phyloP scores from a whole-genome alignment of 352 stramenopile species.

The Phytophthora syringae region DNA sequence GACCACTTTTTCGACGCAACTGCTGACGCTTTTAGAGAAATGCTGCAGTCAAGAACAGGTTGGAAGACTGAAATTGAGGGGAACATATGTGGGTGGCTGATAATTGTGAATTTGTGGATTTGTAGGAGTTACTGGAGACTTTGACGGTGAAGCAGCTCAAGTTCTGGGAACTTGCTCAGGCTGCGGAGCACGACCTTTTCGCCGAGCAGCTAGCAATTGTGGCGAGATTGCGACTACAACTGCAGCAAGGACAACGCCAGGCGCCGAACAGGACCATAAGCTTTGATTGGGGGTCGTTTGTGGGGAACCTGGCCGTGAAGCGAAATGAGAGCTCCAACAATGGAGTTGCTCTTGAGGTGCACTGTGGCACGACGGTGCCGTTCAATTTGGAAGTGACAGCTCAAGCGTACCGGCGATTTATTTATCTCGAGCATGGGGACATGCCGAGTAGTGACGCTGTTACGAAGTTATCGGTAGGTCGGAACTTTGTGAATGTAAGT shows the following conservation, averaged over 20 bases:
- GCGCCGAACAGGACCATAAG: neutral
- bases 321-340: neutral
- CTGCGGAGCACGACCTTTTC: conserved; percentile 8
- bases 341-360: conserved; percentile 16
- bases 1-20: conserved; percentile 7
- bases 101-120: neutral
- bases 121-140: neutral
- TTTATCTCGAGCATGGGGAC: conserved; percentile 13
- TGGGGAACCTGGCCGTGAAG: conserved; percentile 3
- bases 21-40: conserved; percentile 11
- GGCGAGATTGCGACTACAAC: neutral
- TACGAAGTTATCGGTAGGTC: conserved; percentile 6
- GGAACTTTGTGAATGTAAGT: neutral
- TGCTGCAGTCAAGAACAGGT: neutral
- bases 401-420: conserved; percentile 25
- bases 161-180: conserved; percentile 14
- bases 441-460: neutral
- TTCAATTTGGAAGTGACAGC: conserved; percentile 24
- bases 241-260: neutral
- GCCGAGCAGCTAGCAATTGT: conserved; percentile 10
- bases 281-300: conserved; percentile 3
- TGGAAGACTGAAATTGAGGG: neutral
- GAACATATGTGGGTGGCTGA: neutral
- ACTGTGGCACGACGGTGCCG: conserved; percentile 16
- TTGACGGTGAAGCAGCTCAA: neutral